Conservation (phyloP, 768 basidiomycete species). For the Phanerochaete sordida region DNA sequence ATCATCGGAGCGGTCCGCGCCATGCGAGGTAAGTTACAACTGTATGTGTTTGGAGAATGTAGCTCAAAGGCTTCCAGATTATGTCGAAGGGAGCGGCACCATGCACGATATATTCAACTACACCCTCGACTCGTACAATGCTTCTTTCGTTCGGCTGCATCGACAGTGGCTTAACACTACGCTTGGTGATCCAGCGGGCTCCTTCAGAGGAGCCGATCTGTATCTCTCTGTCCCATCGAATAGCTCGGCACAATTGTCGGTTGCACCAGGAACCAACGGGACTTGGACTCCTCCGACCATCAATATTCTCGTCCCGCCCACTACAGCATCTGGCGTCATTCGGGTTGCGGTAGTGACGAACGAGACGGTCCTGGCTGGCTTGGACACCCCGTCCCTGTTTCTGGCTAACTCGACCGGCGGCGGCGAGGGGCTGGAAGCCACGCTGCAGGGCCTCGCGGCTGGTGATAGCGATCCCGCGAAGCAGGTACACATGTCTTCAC, state of each 20-base stretch:
- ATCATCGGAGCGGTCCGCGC: conserved; percentile 41
- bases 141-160: conserved; percentile 35
- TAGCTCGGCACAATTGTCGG: conserved; percentile 28
- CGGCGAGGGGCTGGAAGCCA: conserved; percentile 22
- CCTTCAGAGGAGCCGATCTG: conserved; percentile 30
- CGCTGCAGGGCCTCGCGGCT: conserved; percentile 27
- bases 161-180: conserved; percentile 41
- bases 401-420: conserved; percentile 25
- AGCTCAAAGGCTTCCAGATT: conserved; percentile 24
- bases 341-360: conserved; percentile 35
- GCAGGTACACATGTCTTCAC: neutral
- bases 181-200: conserved; percentile 20
- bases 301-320: conserved; percentile 27
- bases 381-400: conserved; percentile 31
- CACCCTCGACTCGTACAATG: conserved; percentile 31
- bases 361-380: conserved; percentile 33
- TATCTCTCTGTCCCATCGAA: conserved; percentile 23
- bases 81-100: conserved; percentile 31
- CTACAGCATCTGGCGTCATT: conserved; percentile 17
- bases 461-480: conserved; percentile 15
- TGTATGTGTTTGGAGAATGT: too few species aligned
- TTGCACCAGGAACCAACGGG: conserved; percentile 30
- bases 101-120: conserved; percentile 45
- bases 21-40: conserved; percentile 28
- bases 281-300: conserved; percentile 32